Evolutionary conservation across 352 stramenopile genomes (phyloP).

Genomic region (Bremia lactucae): DNA sequence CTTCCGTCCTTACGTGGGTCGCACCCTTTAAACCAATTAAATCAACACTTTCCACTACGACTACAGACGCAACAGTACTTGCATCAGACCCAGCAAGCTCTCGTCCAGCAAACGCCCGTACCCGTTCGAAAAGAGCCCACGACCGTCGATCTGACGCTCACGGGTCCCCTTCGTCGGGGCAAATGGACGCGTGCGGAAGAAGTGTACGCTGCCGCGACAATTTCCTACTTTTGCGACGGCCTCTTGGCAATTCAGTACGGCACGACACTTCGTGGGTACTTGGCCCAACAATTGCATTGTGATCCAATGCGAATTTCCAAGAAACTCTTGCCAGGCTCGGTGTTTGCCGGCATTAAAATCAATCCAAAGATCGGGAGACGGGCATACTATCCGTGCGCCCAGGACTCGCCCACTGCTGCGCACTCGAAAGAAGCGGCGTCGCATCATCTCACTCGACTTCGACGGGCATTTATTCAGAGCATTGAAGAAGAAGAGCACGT

Average conservation of each 20-base stretch:
- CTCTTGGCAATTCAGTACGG: slow-evolving; percentile 60
- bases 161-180: slow-evolving; percentile 40
- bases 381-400: slow-evolving; percentile 52
- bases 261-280: slow-evolving; percentile 58
- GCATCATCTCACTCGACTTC: slow-evolving; percentile 29
- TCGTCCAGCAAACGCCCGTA: slow-evolving; percentile 1
- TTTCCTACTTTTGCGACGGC: slow-evolving; percentile 58
- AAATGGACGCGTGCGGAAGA: slow-evolving; percentile 68
- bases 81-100: slow-evolving; percentile 2
- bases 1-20: slow-evolving; percentile 21
- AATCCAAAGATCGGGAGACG: slow-evolving; percentile 62
- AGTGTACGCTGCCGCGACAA: slow-evolving; percentile 50
- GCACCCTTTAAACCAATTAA: slow-evolving; percentile 12
- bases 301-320: slow-evolving; percentile 75
- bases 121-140: background rate
- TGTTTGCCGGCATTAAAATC: slow-evolving; percentile 59
- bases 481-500: slow-evolving; percentile 47
- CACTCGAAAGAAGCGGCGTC: slow-evolving; percentile 31
- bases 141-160: slow-evolving; percentile 17
- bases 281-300: slow-evolving; percentile 60
- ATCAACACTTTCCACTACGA: slow-evolving; percentile 20
- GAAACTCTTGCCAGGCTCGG: slow-evolving; percentile 51
- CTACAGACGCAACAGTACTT: slow-evolving; percentile 12
- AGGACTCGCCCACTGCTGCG: slow-evolving; percentile 32
- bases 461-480: slow-evolving; percentile 40